These are phyloP conservation scores for Backusella liffmaniae DNA, from an alignment of 192 early-diverging fungal species.

Conservation along the genomic window DNA sequence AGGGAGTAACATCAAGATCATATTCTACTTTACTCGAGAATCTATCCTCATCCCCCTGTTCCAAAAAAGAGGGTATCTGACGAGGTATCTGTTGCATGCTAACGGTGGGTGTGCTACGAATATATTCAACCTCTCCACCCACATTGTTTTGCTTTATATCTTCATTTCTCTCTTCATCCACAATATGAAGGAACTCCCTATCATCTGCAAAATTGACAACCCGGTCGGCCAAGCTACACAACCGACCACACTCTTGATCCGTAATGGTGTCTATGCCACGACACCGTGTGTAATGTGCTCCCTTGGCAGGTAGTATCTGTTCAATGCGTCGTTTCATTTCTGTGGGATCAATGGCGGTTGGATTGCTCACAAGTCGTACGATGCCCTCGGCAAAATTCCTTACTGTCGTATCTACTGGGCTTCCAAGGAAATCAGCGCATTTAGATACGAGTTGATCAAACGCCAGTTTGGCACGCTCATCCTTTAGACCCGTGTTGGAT, in stretches of 20 bases:
- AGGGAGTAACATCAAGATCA: slow-evolving; percentile 1
- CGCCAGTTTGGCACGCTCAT: not conserved
- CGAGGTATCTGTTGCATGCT: not conserved
- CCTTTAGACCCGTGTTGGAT: not conserved
- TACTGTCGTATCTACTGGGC: not conserved
- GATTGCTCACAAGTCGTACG: not conserved
- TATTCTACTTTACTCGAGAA: not conserved
- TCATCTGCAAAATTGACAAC: not conserved
- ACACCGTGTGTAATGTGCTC: not conserved
- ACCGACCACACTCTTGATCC: not conserved
- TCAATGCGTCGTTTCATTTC: slow-evolving; percentile 11
- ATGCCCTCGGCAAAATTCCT: slow-evolving; percentile 5
- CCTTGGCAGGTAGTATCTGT: not conserved
- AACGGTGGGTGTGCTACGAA: not conserved
- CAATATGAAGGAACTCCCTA: not conserved
- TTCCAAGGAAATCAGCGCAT: not conserved
- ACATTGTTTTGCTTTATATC: not conserved
- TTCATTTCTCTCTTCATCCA: not conserved
- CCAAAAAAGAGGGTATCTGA: slow-evolving; percentile 12
- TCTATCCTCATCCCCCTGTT: not conserved
- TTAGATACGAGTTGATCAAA: slow-evolving; percentile 1
- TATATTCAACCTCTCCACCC: not conserved
- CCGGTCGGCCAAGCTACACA: not conserved
- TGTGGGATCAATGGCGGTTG: not conserved
- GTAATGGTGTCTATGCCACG: not conserved